A percentile compares a stretch with the other conserved stretches of the same genome.
Conservation (phyloP, 768 basidiomycete genomes). For the Favolaschia claudopus region DNA sequence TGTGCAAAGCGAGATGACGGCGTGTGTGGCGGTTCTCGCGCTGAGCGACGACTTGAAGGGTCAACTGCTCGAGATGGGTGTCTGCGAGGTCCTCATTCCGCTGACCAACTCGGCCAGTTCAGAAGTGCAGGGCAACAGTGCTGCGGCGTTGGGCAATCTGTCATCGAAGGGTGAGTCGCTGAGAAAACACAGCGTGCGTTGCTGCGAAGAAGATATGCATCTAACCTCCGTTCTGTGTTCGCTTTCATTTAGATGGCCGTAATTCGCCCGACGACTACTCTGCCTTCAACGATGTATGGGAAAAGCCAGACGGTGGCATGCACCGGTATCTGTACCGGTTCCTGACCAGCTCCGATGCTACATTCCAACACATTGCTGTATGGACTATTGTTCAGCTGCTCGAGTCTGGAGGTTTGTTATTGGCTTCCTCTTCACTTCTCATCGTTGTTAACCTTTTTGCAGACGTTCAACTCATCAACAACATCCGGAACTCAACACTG, state of each 20-base stretch:
- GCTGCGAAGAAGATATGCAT: slow-evolving; percentile 1
- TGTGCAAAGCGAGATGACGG: slow-evolving; percentile 99
- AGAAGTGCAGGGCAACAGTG: slow-evolving; percentile 98
- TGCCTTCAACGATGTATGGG: slow-evolving; percentile 98
- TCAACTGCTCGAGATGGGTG: slow-evolving; percentile 96
- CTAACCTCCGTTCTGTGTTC: slow-evolving; percentile 11
- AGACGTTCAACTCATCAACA: slow-evolving; percentile 91
- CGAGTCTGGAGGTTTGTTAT: slow-evolving; percentile 88
- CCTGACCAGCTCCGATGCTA: slow-evolving; percentile 91
- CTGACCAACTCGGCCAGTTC: slow-evolving; percentile 95
- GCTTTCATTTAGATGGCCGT: slow-evolving; percentile 75
- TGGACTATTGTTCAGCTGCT: slow-evolving; percentile 99
- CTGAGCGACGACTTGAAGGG: slow-evolving; percentile 97
- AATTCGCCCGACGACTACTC: slow-evolving; percentile 88
- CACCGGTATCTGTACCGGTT: slow-evolving; percentile 95
- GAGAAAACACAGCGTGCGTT: background rate
- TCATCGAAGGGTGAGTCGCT: slow-evolving; percentile 80
- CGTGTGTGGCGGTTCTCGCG: slow-evolving; percentile 95
- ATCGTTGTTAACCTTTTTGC: slow-evolving; percentile 10
- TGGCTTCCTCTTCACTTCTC: background rate
- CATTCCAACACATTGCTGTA: slow-evolving; percentile 99
- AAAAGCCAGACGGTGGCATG: slow-evolving; percentile 96
- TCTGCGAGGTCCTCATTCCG: slow-evolving; percentile 96
- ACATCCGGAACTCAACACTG: slow-evolving; percentile 84
- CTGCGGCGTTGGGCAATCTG: slow-evolving; percentile 95